Evolutionary conservation across 1,139 yeast species (phyloP), one percentile per base, ranked within the genome.

Genomic region (Geotrichum fermentans): DNA sequence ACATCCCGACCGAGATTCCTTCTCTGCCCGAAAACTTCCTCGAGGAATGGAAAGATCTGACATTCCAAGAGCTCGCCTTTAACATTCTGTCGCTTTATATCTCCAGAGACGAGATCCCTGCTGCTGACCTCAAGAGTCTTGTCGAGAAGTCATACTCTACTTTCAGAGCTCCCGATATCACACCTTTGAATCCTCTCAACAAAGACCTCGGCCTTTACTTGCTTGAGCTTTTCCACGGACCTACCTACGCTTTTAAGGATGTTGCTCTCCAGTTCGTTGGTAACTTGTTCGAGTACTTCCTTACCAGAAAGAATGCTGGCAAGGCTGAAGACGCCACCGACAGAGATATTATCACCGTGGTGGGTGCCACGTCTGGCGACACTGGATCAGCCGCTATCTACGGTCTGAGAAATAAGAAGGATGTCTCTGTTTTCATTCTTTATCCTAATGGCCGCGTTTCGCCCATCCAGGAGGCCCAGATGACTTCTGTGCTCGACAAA

Each of bases 381-480:
- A 92, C 99, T 42, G 99, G 99, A 47, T 86, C 96, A 43, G 99
- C 99, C 47, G 98, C 99, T 55, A 92, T 92, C 58, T 92, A 92
- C 70, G 99, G 99, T 51, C 78, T 92, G 60, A 79, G 98, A 71
- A 95, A 95, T 65, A 92, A 92, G 72, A 85, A 89, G 70, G 97
- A 94, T 66, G 96, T 92, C 26, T 85, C 95, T 36, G 98, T 92
- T 29, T 94, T 92, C 69, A 92, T 92, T 57, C 74, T 94, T 59
- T 92, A 90, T 64, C 99, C 99, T 61, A 88, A 95, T 13, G 98
- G 98, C 40, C 82, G 97, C 67, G 94, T 92, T 50, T 89, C 97
- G 33, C 97, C 97, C 43, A 85, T 92, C 55, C 99, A 92, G 73
- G 99, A 92, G 72, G 89, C 86, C 59, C 99, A 94, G 71, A 92